These are phyloP conservation scores for Vitis labrusca DNA, from an alignment of 164 flowering plant genomes.

Conservation along the genomic window DNA sequence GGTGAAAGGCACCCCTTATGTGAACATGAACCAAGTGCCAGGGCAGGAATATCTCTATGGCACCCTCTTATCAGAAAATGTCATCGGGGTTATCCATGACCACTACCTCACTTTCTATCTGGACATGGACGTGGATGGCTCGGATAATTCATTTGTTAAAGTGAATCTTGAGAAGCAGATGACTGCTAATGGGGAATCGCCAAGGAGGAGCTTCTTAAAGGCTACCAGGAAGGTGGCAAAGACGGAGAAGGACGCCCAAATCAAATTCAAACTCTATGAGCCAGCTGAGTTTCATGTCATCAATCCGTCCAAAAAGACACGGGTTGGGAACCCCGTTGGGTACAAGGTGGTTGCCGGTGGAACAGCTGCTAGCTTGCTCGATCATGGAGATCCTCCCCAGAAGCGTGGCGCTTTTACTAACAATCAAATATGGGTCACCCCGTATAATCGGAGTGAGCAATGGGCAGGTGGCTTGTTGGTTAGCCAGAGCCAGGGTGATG, in stretches of 20 bases:
- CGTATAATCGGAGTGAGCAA: constrained; percentile 68
- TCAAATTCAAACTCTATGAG: constrained; percentile 67
- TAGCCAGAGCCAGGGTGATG: constrained; percentile 83
- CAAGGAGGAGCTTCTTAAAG: constrained; percentile 68
- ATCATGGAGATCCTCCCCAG: constrained; percentile 77
- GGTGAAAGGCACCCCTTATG: constrained; percentile 81
- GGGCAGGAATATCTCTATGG: constrained; percentile 55
- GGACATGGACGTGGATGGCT: constrained; percentile 87
- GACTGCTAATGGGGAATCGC: constrained; percentile 52
- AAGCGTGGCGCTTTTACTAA: constrained; percentile 76
- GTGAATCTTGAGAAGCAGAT: constrained; percentile 56
- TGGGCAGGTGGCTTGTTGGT: constrained; percentile 90
- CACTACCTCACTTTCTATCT: constrained; percentile 81
- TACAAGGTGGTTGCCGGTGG: constrained; percentile 81
- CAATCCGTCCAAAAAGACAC: constrained; percentile 58
- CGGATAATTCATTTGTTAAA: constrained; percentile 79
- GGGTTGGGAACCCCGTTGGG: constrained; percentile 81
- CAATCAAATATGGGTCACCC: constrained; percentile 93
- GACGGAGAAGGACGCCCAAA: constrained; percentile 81
- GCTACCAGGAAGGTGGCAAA: constrained; percentile 55
- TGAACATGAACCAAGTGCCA: constrained; percentile 57
- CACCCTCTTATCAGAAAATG: constrained; percentile 77
- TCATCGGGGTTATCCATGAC: constrained; percentile 88
- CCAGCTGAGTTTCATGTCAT: constrained; percentile 80
- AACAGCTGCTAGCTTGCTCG: constrained; percentile 81